Conservation (phyloP, 2,329 filamentous ascomycete species). For the Sphaerulina vaccinii region DNA sequence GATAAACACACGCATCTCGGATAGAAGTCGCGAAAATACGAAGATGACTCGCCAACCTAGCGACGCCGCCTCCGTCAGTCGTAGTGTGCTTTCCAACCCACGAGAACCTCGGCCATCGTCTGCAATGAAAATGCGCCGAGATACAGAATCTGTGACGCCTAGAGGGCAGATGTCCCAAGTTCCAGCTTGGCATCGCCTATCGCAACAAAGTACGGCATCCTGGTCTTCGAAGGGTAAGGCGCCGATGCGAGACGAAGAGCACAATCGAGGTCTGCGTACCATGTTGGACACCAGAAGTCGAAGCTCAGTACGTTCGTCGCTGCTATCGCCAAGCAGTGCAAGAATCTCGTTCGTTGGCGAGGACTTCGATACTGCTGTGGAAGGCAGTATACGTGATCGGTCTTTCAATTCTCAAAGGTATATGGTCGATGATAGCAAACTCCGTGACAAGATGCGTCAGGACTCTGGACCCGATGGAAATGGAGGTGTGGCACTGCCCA, state of each 20-base stretch:
- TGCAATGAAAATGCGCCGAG: neutral
- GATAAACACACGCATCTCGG: slow-evolving; percentile 4
- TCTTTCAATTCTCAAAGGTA: neutral
- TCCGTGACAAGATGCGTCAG: neutral
- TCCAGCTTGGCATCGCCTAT: neutral
- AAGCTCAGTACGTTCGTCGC: neutral
- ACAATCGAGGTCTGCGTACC: neutral
- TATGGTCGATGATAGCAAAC: neutral
- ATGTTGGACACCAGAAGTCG: no score
- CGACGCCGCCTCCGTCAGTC: neutral
- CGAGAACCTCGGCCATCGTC: neutral
- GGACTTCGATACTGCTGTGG: slow-evolving; percentile 7
- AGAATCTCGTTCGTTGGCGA: slow-evolving; percentile 8
- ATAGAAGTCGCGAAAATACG: neutral
- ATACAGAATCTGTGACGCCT: neutral
- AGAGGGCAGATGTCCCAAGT: neutral
- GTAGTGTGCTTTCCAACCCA: neutral
- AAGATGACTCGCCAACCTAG: neutral
- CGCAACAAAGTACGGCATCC: slow-evolving; percentile 4
- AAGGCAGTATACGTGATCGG: neutral
- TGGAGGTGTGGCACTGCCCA: neutral
- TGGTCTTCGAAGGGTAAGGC: slow-evolving; percentile 3
- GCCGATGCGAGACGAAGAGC: neutral
- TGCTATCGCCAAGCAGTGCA: slow-evolving; percentile 1
- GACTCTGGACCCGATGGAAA: no score